These are phyloP conservation scores for Musa balbisiana DNA, from an alignment of 202 grass and related monocot genomes.

Conservation along the genomic window DNA sequence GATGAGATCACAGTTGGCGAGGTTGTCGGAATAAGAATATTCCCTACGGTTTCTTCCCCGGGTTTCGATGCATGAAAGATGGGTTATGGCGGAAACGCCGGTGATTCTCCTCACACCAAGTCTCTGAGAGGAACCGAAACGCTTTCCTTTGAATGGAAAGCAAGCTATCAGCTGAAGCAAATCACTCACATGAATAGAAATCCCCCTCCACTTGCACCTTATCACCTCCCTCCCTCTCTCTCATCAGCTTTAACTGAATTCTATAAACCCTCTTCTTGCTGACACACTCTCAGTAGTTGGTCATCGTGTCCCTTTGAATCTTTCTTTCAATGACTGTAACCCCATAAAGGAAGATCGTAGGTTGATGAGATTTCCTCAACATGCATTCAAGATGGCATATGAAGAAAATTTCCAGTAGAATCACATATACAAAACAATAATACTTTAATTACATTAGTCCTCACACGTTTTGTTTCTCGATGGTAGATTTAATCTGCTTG, in stretches of 20 bases:
- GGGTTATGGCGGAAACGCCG: background rate
- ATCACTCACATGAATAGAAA: background rate
- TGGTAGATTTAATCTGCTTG: too few relatives aligned
- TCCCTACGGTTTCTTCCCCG: background rate
- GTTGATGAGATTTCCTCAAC: background rate
- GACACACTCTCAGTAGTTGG: background rate
- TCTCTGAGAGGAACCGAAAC: background rate
- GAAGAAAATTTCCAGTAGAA: background rate
- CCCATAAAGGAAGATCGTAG: background rate
- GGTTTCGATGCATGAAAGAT: constrained; percentile 3
- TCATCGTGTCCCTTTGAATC: background rate
- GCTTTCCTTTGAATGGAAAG: constrained; percentile 18
- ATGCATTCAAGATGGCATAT: background rate
- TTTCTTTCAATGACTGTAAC: background rate
- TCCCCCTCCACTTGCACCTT: background rate
- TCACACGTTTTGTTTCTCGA: too few relatives aligned
- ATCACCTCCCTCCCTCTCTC: background rate
- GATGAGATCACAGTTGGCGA: too few relatives aligned
- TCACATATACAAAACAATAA: background rate
- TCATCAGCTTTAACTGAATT: background rate
- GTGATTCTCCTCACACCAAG: background rate
- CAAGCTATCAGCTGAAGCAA: constrained; percentile 6
- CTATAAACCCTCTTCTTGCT: background rate
- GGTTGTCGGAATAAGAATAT: background rate
- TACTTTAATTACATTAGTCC: background rate